Base-by-base conservation (phyloP, 371 early-diverging fungal genomes). In the Coemansia sp. region DNA sequence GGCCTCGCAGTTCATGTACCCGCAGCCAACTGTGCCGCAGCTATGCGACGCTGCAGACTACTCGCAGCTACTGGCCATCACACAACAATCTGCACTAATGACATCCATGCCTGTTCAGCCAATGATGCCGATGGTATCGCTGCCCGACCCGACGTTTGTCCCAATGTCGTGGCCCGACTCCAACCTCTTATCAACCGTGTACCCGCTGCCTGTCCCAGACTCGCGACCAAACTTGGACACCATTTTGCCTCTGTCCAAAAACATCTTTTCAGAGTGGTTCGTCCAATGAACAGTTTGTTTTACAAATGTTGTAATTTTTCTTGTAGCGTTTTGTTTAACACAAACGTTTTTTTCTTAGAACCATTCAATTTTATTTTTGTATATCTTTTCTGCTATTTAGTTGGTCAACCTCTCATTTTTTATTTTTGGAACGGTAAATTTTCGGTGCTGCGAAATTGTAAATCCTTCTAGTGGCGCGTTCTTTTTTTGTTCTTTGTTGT, bases 221-320 rank as follows among this genome's bases (percentile, higher is more conserved):
- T 52, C 53, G 23, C 20, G 53, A 52, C 14, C 53, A 0, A 52
- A 25, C 23, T 20, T 71, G 4, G 67, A 71, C 28, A 47, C 62
- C 28, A 58, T 67, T 20, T 47, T 71, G 52, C 72, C 72, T 7
- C 68, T 63, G 54, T 33, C 59, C n/a, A 64, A 62, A 59, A 59
- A 55, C 23, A 20, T 50, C n/a, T 62, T 59, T 47, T 62, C 67
- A 4, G 71, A 75, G n/a, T 75, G 75, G 75, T 52, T 75, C 42
- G 63, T 55, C 14, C 65, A 69, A 51, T 53, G 37, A 33, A 33
- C 8, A 8, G 37, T 33, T 9, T 8, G 8, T 33, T 33, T 33
- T 33, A 33, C 37, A 33, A 33, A 9, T 33, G 28, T 44, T 44
- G 16, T 44, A n/a, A 16, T 44, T 44, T 44, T 42, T n/a, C 44